These are phyloP conservation scores for Solanum hybrid DNA, from an alignment of 305 asterid species.

Conservation along the genomic window DNA sequence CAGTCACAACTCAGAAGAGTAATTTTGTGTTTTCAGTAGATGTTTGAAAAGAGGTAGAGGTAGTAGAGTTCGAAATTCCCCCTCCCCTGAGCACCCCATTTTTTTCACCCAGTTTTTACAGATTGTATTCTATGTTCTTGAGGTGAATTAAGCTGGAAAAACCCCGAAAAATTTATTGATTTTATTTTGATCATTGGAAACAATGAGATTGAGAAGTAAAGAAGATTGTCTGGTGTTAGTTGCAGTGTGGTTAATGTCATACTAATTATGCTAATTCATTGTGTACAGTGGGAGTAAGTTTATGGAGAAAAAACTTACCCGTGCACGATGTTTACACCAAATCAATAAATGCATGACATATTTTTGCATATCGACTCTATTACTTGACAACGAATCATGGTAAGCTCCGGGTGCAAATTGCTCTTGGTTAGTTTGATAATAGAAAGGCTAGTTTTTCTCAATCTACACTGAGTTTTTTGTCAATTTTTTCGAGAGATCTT, in stretches of 20 bases:
- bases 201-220: background rate
- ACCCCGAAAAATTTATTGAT: background rate
- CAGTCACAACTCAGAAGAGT: conserved; percentile 8
- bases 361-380: background rate
- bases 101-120: conserved; percentile 1
- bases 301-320: background rate
- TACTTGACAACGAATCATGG: background rate
- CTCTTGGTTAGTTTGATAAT: background rate
- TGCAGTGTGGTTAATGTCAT: background rate
- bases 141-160: background rate
- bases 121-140: background rate
- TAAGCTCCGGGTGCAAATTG: background rate
- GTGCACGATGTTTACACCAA: background rate
- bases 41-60: background rate
- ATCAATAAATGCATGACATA: background rate
- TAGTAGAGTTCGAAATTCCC: conserved; percentile 1
- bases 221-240: background rate
- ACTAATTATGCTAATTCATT: background rate
- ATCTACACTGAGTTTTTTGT: background rate
- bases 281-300: background rate
- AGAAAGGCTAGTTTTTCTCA: background rate
- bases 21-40: conserved; percentile 1
- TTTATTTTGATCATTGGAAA: background rate
- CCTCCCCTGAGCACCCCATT: background rate
- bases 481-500: background rate